Conservation (phyloP, 495 filamentous ascomycete genomes). For the Neurospora sp. region DNA sequence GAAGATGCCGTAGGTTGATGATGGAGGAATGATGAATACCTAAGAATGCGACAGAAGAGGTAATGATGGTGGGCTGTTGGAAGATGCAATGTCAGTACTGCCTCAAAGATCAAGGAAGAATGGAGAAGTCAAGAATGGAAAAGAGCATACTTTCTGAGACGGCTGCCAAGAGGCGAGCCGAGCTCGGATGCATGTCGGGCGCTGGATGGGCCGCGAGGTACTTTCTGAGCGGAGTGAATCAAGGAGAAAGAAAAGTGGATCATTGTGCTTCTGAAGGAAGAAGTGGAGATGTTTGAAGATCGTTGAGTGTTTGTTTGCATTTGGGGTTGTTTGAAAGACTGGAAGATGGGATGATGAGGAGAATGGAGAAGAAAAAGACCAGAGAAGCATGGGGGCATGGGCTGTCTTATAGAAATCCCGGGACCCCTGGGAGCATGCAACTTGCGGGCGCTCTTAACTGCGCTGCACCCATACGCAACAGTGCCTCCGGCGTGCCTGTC, state of each 20-base stretch:
- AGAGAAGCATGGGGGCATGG: neutral
- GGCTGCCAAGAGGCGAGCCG: neutral
- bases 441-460: neutral
- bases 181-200: neutral
- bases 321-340: neutral
- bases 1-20: neutral
- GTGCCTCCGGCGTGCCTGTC: neutral
- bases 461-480: neutral
- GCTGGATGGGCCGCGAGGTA: neutral
- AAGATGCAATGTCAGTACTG: no score
- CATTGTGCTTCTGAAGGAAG: neutral
- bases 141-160: neutral
- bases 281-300: neutral
- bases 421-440: neutral
- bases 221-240: neutral
- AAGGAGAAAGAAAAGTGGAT: neutral
- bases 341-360: neutral
- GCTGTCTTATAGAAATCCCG: neutral
- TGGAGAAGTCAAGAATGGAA: no score
- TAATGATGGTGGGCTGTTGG: neutral
- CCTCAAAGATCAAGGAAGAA: no score
- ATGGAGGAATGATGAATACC: neutral
- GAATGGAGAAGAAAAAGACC: neutral
- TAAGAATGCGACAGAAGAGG: neutral
- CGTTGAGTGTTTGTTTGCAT: neutral